Percentiles rank a stretch among this genome's conserved stretches.
Evolutionary conservation across 306 rosid genomes (phyloP).

Genomic region (Quercus berberidifolia): DNA sequence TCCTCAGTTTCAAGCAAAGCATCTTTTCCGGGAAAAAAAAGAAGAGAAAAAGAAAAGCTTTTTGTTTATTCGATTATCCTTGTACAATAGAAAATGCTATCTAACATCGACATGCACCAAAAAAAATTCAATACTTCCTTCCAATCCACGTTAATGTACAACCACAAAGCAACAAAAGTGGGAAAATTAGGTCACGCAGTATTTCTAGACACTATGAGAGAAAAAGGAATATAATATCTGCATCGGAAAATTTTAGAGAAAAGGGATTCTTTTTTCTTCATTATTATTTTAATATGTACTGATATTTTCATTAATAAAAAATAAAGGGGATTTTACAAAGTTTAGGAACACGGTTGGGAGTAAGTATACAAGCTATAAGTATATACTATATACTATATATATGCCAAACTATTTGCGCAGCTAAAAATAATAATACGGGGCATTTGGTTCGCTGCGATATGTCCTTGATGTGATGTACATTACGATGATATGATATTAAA

Average conservation of each 20-base stretch:
- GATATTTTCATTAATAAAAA: too few relatives aligned
- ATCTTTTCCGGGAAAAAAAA: background rate
- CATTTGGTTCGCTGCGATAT: accelerated
- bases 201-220: background rate
- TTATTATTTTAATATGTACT: background rate
- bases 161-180: background rate
- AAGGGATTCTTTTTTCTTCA: background rate
- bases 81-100: background rate
- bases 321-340: too few relatives aligned
- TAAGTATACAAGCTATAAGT: too few relatives aligned
- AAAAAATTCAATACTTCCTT: background rate
- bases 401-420: too few relatives aligned
- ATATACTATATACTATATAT: too few relatives aligned
- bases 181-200: background rate
- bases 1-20: background rate
- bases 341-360: too few relatives aligned
- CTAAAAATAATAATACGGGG: too few relatives aligned
- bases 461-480: accelerated
- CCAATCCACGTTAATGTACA: background rate
- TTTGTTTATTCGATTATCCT: background rate
- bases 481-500: too few relatives aligned
- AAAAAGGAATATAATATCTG: background rate
- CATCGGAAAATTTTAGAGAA: background rate
- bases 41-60: background rate
- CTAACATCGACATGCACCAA: background rate